Base-by-base conservation (phyloP, 1,284 basidiomycete genomes). In the Takashimella tepidaria region DNA sequence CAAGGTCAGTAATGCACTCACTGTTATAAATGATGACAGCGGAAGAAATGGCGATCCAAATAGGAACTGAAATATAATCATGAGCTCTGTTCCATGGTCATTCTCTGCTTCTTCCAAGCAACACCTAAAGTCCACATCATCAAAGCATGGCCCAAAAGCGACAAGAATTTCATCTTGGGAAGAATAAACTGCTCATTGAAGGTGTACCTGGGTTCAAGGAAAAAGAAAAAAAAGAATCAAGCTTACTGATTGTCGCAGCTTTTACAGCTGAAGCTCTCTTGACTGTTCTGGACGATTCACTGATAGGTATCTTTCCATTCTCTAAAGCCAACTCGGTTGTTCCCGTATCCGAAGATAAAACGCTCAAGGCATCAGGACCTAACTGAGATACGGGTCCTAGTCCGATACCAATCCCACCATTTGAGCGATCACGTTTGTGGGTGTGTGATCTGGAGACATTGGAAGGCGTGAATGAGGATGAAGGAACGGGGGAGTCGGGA, bases 1-100 rank as follows among this genome's bases (percentile, higher is more conserved):
- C n/a, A n/a, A n/a, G n/a, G n/a, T n/a, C n/a, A n/a, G n/a, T n/a
- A n/a, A n/a, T n/a, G n/a, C n/a, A 56, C 71, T 25, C 45, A 72
- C 71, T 93, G 82, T 97, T 97, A 83, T 95, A 96, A 57, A 96
- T 86, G 77, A 98, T 98, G 67, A 98, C 92, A 4, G 85, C 75
- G 4, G 89, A 89, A 50, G 86, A 88, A 59, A 96, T 84, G 10
- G 84, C 78, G 64, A 98, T 98, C 92, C 73, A 75, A 42, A 75
- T 72, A 1, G 73, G 73, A 27, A 75, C 73, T 75, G 47, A 19
- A 16, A 5, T 19, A 45, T 59, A 16, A 46, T 47, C 23, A 37
- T 19, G 3, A 45, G 20, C 23, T 40, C 13, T 49, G 8, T 24
- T 24, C 45, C 45, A n/a, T n/a, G n/a, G n/a, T n/a, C n/a, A n/a